Evolutionary conservation across 2,329 filamentous ascomycete genomes (phyloP).

Genomic region (Hymenoscyphus linearis): DNA sequence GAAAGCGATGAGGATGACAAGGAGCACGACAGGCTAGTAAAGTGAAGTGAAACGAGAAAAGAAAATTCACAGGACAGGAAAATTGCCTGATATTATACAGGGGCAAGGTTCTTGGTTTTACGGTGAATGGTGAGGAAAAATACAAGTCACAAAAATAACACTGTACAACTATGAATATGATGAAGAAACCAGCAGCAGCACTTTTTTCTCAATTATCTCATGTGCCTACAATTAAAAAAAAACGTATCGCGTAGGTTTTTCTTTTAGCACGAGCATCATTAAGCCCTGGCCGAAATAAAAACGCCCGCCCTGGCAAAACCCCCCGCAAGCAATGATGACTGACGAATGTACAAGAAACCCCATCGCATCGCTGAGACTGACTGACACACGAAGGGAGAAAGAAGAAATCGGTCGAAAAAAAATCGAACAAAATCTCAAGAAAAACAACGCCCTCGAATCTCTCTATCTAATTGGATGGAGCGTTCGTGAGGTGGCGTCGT

Average conservation of each 20-base stretch:
- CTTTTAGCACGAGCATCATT: not conserved
- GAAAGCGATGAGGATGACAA: constrained; percentile 25
- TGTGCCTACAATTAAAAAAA: constrained; percentile 14
- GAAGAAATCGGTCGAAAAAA: constrained; percentile 1
- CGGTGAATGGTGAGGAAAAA: not conserved
- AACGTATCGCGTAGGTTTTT: not conserved
- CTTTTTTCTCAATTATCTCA: constrained; percentile 21
- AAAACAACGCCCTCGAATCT: constrained; percentile 10
- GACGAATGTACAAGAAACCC: constrained; percentile 6
- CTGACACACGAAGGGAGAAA: not conserved
- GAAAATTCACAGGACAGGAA: not conserved
- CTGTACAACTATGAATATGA: constrained; percentile 7
- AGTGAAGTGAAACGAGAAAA: constrained; percentile 19
- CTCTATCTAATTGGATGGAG: not conserved
- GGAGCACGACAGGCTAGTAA: constrained; percentile 32
- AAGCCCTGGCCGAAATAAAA: not conserved
- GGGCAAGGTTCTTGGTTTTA: constrained; percentile 16
- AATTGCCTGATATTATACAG: too few species aligned
- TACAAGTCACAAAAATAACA: constrained; percentile 20
- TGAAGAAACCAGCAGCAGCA: constrained; percentile 20
- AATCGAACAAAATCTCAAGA: not conserved
- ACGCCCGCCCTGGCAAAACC: not conserved
- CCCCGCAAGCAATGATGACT: constrained; percentile 11
- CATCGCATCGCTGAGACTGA: not conserved
- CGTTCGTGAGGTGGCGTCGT: not conserved